Base-by-base conservation (phyloP, 2,329 filamentous ascomycete genomes). In the Xylaria sp. region DNA sequence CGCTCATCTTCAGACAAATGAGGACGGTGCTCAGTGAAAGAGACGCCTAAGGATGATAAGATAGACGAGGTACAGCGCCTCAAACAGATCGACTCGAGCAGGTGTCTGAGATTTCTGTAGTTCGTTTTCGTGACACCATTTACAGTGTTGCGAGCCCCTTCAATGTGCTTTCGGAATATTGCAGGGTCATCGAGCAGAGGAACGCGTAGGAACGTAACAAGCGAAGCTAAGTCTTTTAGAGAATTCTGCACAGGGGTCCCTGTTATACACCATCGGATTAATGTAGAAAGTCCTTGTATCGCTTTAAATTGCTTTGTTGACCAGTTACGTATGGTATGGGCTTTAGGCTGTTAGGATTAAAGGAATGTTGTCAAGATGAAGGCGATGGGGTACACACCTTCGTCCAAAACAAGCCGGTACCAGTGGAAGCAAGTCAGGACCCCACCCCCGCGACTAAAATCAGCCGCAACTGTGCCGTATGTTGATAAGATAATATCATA, bases 191-290 rank as follows among this genome's bases (percentile, higher is more conserved):
- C 59, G 2, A 70, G 56, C 6, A 66, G 17, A n/a, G 68, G 68
- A 1, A 68, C 51, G 1, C 60, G 54, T 10, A 70, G 57, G 25
- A 70, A 68, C 2, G 19, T 54, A 7, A 67, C 48, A 8, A 70
- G 58, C 10, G 68, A 64, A 10, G 52, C 56, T 4, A 70, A 40
- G 19, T 70, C 68, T 23, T 66, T 60, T 4, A 70, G 54, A 15
- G 59, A 63, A 37, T 70, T 69, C 52, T 70, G 68, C 10, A 70
- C 52, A 2, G 67, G 67, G 2, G 68, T 70, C 9, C 68, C 68
- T 9, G 64, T 70, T 35, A 70, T 43, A 49, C 67, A 69, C 68
- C 67, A 70, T 7, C 63, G 58, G 37, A 64, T 65, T n/a, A 25
- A 54, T 3, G 67, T 63, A 15, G 62, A 60, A 53, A 70, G 57